Evolutionary conservation across 108 stramenopile species (phyloP).

Genomic region (Nitzschia putrida): DNA sequence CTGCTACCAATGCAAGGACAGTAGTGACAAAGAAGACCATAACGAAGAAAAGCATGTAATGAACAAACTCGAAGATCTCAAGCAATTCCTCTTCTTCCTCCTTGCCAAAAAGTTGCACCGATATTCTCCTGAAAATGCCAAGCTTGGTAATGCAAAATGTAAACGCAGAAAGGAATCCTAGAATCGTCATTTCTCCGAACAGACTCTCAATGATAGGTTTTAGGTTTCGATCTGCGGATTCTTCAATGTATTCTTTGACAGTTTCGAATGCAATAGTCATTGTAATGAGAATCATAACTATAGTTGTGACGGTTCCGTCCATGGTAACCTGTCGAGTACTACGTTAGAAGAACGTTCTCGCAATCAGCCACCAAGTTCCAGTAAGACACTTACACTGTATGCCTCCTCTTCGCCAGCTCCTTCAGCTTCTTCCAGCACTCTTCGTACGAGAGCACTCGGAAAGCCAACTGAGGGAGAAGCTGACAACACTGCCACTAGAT

Average conservation of each 20-base stretch:
- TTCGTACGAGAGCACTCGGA: no score
- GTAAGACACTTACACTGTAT: background rate
- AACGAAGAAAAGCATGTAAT: conserved; percentile 50
- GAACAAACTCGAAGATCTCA: conserved; percentile 55
- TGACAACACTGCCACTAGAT: no score
- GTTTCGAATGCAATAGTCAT: conserved; percentile 50
- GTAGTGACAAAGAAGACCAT: conserved; percentile 59
- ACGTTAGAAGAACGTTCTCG: background rate
- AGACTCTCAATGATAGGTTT: conserved; percentile 43
- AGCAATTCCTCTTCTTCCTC: conserved; percentile 37
- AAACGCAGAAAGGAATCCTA: conserved; percentile 53
- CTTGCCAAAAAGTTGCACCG: conserved; percentile 36
- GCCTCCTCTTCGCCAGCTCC: background rate
- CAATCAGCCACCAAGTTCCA: background rate
- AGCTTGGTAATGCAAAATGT: conserved; percentile 42
- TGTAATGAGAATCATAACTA: conserved; percentile 42
- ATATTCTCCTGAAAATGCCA: conserved; percentile 37
- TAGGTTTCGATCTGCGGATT: conserved; percentile 31
- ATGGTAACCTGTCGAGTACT: background rate
- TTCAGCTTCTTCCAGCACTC: background rate
- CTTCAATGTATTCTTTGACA: conserved; percentile 40
- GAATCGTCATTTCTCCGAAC: conserved; percentile 62
- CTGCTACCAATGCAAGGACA: conserved; percentile 41
- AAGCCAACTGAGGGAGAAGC: no score
- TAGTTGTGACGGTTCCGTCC: conserved; percentile 16